These are phyloP conservation scores for Polyporus tsugae DNA, from an alignment of 1,284 basidiomycete species.

Conservation along the genomic window DNA sequence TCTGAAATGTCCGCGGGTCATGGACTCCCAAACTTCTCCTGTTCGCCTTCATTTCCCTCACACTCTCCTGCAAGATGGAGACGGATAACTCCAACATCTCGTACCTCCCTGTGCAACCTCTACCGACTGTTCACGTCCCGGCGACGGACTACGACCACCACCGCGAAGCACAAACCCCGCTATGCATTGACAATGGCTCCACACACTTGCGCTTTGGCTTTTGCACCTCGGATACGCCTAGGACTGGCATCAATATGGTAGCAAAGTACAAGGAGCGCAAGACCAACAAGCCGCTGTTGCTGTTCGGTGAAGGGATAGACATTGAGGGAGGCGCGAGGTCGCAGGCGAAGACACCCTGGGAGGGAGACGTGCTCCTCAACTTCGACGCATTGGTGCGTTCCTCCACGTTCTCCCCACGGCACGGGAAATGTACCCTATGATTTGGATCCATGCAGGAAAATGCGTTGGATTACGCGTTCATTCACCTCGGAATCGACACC, in stretches of 20 bases:
- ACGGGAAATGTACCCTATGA: constrained; percentile 9
- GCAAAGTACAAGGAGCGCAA: constrained; percentile 91
- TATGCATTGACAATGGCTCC: constrained; percentile 95
- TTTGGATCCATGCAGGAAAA: constrained; percentile 72
- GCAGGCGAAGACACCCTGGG: constrained; percentile 85
- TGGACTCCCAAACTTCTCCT: neutral
- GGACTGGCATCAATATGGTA: constrained; percentile 73
- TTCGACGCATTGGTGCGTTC: constrained; percentile 87
- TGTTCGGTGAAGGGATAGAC: constrained; percentile 89
- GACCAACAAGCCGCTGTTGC: constrained; percentile 77
- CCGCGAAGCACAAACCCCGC: constrained; percentile 60
- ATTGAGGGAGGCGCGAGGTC: constrained; percentile 83
- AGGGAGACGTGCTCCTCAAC: constrained; percentile 90
- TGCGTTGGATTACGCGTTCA: constrained; percentile 92
- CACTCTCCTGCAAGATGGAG: constrained; percentile 16
- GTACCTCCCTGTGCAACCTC: constrained; percentile 36
- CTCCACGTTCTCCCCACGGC: neutral
- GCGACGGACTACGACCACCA: constrained; percentile 42
- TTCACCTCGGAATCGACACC: constrained; percentile 86
- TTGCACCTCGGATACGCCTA: constrained; percentile 61
- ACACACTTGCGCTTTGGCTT: constrained; percentile 93
- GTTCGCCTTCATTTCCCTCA: neutral
- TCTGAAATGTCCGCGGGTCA: neutral
- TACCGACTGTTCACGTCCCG: constrained; percentile 37
- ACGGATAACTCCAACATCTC: constrained; percentile 38